Base-by-base conservation (phyloP, 2,329 filamentous ascomycete species). In the Pseudogymnoascus destructans region DNA sequence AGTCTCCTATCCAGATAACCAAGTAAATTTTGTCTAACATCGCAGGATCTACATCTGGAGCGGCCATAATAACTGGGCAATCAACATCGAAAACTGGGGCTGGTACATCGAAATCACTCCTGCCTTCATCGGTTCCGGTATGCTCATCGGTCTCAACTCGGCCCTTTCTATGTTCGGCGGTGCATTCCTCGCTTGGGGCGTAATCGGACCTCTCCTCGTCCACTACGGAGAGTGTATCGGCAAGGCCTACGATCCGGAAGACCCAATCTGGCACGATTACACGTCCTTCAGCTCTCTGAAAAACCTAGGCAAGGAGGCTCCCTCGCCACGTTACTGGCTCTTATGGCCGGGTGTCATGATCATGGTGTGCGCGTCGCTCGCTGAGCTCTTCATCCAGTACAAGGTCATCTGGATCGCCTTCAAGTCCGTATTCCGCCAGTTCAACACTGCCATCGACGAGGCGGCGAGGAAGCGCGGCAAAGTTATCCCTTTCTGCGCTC, bases 91-190 rank as follows among this genome's bases (percentile, higher is more conserved):
- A 68, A 80, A 77, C 68, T 84, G 80, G 81, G 78, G 78, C 10
- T 84, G 80, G 80, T 73, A 77, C 62, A 72, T 81, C 49, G 79
- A 82, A 63, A 76, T 74, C 63, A 82, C 79, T 0, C 79, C 80
- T 0, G 80, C 80, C 33, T 82, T 83, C 69, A 79, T 82, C 61
- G 80, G 80, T 5, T 70, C 70, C 35, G 75, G 74, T 32, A 76
- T 77, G 73, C 73, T 77, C 55, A 74, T 77, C 54, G 76, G 76
- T 61, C 67, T 77, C 49, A 78, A 82, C 67, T 75, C 78, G 13
- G 77, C 79, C 21, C 64, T 80, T 59, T 83, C 80, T 8, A 81
- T 81, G 74, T 78, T 78, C 60, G 72, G 64, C 11, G 80, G 81
- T 15, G 73, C 71, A 32, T 66, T 78, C 54, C 66, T 78, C 38